phyloP scores from a whole-genome alignment of 371 early-diverging fungal species.

The Rhizopus sp. region DNA sequence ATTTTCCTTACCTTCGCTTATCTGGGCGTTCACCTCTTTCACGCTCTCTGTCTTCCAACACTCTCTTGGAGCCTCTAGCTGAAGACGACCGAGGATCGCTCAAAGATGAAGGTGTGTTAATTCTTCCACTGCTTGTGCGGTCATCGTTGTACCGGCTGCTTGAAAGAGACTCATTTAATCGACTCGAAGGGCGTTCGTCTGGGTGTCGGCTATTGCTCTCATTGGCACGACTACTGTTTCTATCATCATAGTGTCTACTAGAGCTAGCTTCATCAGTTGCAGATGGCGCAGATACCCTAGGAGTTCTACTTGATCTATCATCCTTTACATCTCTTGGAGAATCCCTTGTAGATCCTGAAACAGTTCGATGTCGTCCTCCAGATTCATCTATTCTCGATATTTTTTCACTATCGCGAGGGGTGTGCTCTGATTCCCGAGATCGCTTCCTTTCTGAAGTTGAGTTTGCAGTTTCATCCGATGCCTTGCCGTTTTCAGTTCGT shows the following conservation, averaged over 20 bases:
- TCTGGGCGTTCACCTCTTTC: conserved; percentile 15
- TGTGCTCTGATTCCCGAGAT: conserved; percentile 8
- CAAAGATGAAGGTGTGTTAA: not conserved
- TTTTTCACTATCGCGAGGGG: conserved; percentile 1
- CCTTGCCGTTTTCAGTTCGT: not conserved
- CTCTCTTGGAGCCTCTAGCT: conserved; percentile 12
- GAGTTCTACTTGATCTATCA: conserved; percentile 2
- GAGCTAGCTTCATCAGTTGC: no score
- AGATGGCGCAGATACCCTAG: not conserved
- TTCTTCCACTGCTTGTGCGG: not conserved
- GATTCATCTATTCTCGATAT: conserved; percentile 3
- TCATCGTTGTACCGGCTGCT: not conserved
- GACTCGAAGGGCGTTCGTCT: not conserved
- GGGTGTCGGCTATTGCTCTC: not conserved
- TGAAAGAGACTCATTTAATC: not conserved
- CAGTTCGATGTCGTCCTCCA: conserved; percentile 12
- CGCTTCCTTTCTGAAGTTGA: conserved; percentile 14
- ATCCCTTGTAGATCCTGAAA: conserved; percentile 5
- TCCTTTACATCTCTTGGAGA: conserved; percentile 16
- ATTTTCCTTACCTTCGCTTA: conserved; percentile 8
- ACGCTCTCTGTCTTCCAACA: conserved; percentile 7
- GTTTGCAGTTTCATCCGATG: not conserved
- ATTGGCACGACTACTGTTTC: not conserved
- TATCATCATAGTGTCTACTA: no score
- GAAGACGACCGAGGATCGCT: conserved; percentile 1